Percentiles rank a stretch among this genome's conserved stretches.
These are phyloP conservation scores for Sclerotiophoma versabilis DNA, from an alignment of 2,329 filamentous ascomycete genomes.

Conservation along the genomic window DNA sequence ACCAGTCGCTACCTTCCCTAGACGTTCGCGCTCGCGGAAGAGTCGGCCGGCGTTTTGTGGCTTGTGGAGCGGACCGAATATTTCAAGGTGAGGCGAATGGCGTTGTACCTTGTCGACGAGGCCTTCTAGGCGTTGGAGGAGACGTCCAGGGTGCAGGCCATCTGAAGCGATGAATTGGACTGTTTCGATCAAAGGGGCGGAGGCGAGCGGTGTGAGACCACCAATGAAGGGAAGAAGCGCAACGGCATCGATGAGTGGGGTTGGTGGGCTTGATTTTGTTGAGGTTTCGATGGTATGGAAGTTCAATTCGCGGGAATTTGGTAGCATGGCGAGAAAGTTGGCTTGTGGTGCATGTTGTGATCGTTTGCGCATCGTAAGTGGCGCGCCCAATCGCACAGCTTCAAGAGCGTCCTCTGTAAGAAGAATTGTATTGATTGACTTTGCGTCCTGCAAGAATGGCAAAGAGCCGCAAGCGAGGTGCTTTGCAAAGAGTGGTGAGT, in stretches of 20 bases:
- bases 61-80: constrained; percentile 41
- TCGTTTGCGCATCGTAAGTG: constrained; percentile 22
- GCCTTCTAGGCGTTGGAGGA: constrained; percentile 45
- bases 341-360: constrained; percentile 19
- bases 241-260: constrained; percentile 36
- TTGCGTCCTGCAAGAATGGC: constrained; percentile 32
- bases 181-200: constrained; percentile 31
- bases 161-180: constrained; percentile 38
- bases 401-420: constrained; percentile 33
- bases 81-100: constrained; percentile 31
- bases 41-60: constrained; percentile 30
- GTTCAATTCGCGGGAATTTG: constrained; percentile 25
- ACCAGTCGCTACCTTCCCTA: constrained; percentile 33
- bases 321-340: constrained; percentile 31
- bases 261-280: constrained; percentile 19
- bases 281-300: constrained; percentile 32
- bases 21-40: constrained; percentile 38
- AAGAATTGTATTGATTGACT: constrained; percentile 32
- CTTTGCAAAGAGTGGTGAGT: constrained; percentile 43
- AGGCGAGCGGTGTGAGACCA: constrained; percentile 37
- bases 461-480: constrained; percentile 43
- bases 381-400: constrained; percentile 26
- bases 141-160: constrained; percentile 34
- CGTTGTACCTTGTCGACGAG: constrained; percentile 45
- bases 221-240: constrained; percentile 37